phyloP scores from a whole-genome alignment of 2,329 filamentous ascomycete species.

The Nothomitra cinnamomea region DNA sequence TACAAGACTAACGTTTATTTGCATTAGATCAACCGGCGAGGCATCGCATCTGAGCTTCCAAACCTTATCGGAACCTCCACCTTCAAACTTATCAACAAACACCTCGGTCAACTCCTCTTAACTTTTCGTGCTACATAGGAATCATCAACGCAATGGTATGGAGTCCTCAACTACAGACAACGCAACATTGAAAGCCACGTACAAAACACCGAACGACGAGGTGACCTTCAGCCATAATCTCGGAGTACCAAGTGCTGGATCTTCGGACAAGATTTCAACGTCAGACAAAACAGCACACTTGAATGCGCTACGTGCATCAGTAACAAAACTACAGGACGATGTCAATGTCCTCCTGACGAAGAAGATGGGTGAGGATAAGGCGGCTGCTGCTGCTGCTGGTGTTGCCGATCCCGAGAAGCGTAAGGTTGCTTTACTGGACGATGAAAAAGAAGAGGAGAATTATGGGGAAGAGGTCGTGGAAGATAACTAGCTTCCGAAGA shows the following conservation, averaged over 20 bases:
- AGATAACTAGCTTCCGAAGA: conserved; percentile 21
- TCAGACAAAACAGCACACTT: conserved; percentile 43
- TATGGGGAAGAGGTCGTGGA: conserved; percentile 71
- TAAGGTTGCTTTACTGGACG: conserved; percentile 29
- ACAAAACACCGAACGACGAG: neutral
- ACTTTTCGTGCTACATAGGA: no score
- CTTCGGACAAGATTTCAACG: conserved; percentile 8
- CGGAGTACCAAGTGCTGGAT: neutral
- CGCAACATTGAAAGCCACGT: neutral
- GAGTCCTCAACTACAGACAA: neutral
- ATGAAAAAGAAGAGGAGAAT: conserved; percentile 51
- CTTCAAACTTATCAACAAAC: no score
- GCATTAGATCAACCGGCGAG: neutral
- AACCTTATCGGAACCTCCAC: neutral
- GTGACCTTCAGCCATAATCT: neutral
- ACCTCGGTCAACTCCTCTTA: no score
- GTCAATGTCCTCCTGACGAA: conserved; percentile 56
- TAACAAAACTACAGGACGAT: conserved; percentile 40
- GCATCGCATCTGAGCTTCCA: neutral
- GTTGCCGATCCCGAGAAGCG: conserved; percentile 22
- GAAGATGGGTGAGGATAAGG: conserved; percentile 59
- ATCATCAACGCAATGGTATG: neutral
- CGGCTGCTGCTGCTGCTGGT: conserved; percentile 27
- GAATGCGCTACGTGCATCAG: conserved; percentile 36
- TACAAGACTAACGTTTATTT: neutral